Evolutionary conservation across 768 basidiomycete genomes (phyloP), one percentile per base, ranked within the genome.

Genomic region (Tylopilus balloui): DNA sequence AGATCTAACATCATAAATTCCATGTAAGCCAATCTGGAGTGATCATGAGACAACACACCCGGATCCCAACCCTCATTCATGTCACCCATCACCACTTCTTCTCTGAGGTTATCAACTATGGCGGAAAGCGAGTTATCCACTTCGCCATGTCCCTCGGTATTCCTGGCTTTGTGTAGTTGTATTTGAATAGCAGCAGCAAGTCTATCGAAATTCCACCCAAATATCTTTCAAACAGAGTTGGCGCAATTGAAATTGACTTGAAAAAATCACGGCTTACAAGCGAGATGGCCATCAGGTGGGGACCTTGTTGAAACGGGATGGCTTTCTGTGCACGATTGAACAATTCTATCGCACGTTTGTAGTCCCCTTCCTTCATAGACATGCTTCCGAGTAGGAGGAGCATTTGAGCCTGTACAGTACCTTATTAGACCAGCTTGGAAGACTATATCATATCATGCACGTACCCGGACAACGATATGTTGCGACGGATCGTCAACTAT

Each of bases 121-220:
- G 28, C 15, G 17, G 42, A 14, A 31, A 45, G 21, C 1, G 35
- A 15, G 1, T n/a, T 21, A 3, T 11, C 11, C 6, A 29, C 21
- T 24, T 37, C 35, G 5, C 20, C 11, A 8, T 17, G 13, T 5
- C 39, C 45, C 2, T 20, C 15, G 12, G 19, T 47, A 43, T 27
- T 1, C 19, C 31, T 17, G 9, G 51, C 36, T 44, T 38, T 23
- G 13, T n/a, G 24, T 14, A 48, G 32, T 2, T 17, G 39, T 6
- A 27, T 3, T 9, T 40, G 34, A 20, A 51, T 37, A 2, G 31
- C 36, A 8, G n/a, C 2, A 3, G 20, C 10, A 11, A 50, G 52
- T 13, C 31, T n/a, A 1, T 58, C 52, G 39, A 59, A 50, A n/a
- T 46, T n/a, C 57, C 57, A 58, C 0, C 48, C 57, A 24, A 54